These are phyloP conservation scores for Corchorus olitorius DNA, from an alignment of 345 rosid species.

Conservation along the genomic window DNA sequence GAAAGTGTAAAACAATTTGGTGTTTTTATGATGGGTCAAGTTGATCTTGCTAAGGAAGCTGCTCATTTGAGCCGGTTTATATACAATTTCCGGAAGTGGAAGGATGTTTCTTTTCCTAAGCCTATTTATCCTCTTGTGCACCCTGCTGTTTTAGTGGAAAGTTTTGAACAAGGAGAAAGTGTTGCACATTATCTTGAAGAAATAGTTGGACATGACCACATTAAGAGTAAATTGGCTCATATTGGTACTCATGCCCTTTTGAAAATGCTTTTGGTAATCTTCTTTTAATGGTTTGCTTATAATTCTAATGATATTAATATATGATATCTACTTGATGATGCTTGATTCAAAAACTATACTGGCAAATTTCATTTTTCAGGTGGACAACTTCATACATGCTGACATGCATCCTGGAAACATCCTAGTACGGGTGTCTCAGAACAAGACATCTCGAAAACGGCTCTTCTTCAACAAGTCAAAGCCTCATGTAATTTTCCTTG, in stretches of 20 bases:
- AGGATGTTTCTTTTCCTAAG: constrained; percentile 95
- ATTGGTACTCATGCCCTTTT: constrained; percentile 95
- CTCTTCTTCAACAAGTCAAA: constrained; percentile 57
- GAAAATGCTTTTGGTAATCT: constrained; percentile 91
- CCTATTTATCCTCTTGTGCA: constrained; percentile 95
- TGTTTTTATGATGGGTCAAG: constrained; percentile 97
- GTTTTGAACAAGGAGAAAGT: constrained; percentile 91
- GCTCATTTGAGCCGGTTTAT: constrained; percentile 91
- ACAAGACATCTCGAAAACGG: constrained; percentile 58
- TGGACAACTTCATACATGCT: constrained; percentile 96
- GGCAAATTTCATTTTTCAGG: constrained; percentile 51
- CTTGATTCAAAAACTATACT: not conserved
- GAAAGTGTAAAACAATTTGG: constrained; percentile 96
- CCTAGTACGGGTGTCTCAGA: constrained; percentile 74
- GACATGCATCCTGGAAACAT: constrained; percentile 99
- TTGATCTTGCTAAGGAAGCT: constrained; percentile 99
- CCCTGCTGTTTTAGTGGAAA: constrained; percentile 95
- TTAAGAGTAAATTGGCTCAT: constrained; percentile 85
- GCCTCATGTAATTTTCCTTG: constrained; percentile 96
- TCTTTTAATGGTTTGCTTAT: constrained; percentile 3
- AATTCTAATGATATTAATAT: not conserved
- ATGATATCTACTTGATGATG: not conserved
- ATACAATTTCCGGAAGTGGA: constrained; percentile 89
- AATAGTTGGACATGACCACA: constrained; percentile 57
- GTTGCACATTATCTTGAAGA: constrained; percentile 86